Evolutionary conservation across 352 stramenopile genomes (phyloP).

Genomic region (Phytopythium cucurbitacearum): DNA sequence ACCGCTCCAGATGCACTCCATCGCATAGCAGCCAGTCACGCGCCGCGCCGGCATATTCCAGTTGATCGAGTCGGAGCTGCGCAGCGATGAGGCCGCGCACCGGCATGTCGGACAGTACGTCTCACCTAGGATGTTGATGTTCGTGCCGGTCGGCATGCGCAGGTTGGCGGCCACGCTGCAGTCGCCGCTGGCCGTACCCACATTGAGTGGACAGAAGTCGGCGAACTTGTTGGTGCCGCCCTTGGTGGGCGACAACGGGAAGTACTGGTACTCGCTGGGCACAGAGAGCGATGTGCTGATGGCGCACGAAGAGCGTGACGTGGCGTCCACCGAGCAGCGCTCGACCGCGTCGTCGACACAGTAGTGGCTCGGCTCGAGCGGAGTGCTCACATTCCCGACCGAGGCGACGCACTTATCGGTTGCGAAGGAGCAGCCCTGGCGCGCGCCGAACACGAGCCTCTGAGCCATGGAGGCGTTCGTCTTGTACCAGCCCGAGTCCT

Average conservation of each 20-base stretch:
- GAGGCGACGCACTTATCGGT: constrained; percentile 65
- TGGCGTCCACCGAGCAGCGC: constrained; percentile 73
- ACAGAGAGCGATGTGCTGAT: constrained; percentile 44
- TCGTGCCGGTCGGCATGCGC: constrained; percentile 28
- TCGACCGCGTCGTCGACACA: constrained; percentile 50
- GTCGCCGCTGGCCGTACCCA: constrained; percentile 60
- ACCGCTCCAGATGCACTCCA: constrained; percentile 39
- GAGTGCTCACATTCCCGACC: constrained; percentile 16
- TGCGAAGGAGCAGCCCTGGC: constrained; percentile 63
- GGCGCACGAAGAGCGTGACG: constrained; percentile 60
- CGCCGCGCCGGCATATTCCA: constrained; percentile 56
- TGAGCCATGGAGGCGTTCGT: constrained; percentile 43
- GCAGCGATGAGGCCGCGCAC: constrained; percentile 60
- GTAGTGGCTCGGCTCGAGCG: constrained; percentile 51
- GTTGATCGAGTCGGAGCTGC: constrained; percentile 46
- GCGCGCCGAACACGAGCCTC: constrained; percentile 62
- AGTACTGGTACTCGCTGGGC: constrained; percentile 59
- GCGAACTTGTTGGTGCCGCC: constrained; percentile 63
- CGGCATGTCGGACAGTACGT: constrained; percentile 69
- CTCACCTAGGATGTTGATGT: constrained; percentile 75
- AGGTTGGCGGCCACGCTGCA: constrained; percentile 59
- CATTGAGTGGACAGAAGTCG: constrained; percentile 78
- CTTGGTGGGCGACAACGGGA: constrained; percentile 29
- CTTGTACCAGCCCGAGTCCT: constrained; percentile 82
- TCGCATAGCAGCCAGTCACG: constrained; percentile 74